Conservation (phyloP, 2,329 filamentous ascomycete genomes). For the Geoglossum cookeanum region DNA sequence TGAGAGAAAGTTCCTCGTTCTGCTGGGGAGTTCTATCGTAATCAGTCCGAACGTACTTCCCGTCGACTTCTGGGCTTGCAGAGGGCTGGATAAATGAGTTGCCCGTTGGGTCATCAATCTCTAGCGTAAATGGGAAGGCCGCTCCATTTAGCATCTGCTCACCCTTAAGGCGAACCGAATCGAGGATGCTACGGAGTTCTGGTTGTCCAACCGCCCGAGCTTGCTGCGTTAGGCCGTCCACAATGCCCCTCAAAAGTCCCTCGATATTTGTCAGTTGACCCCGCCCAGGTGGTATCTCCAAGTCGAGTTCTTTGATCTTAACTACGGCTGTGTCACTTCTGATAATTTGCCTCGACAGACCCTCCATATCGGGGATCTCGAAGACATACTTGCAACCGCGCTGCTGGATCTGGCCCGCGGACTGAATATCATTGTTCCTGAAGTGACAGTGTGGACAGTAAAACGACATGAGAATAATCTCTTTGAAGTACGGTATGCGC, state of each 20-base stretch:
- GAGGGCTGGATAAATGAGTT: slow-evolving; percentile 95
- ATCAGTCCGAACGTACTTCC: slow-evolving; percentile 76
- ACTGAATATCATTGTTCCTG: slow-evolving; percentile 84
- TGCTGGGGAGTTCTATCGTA: slow-evolving; percentile 70
- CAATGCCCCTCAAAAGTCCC: slow-evolving; percentile 59
- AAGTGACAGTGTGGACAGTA: slow-evolving; percentile 75
- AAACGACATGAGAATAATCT: slow-evolving; percentile 96
- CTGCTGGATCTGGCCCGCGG: slow-evolving; percentile 79
- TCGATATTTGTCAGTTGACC: slow-evolving; percentile 90
- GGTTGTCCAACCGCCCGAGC: slow-evolving; percentile 58
- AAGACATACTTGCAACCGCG: slow-evolving; percentile 72
- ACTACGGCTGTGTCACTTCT: slow-evolving; percentile 78
- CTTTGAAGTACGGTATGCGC: slow-evolving; percentile 88
- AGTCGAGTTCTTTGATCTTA: slow-evolving; percentile 75
- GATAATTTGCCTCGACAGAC: slow-evolving; percentile 74
- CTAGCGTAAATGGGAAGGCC: slow-evolving; percentile 72
- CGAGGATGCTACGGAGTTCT: slow-evolving; percentile 61
- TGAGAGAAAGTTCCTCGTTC: slow-evolving; percentile 68
- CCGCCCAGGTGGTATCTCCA: slow-evolving; percentile 80
- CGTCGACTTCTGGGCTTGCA: slow-evolving; percentile 44
- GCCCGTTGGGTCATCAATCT: slow-evolving; percentile 75
- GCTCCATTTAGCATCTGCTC: slow-evolving; percentile 60
- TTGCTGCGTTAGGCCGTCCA: slow-evolving; percentile 65
- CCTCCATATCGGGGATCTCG: slow-evolving; percentile 49
- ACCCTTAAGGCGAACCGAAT: slow-evolving; percentile 53